These are phyloP conservation scores for Dujonia santamariae DNA, from an alignment of 1,139 yeast species.

Conservation along the genomic window DNA sequence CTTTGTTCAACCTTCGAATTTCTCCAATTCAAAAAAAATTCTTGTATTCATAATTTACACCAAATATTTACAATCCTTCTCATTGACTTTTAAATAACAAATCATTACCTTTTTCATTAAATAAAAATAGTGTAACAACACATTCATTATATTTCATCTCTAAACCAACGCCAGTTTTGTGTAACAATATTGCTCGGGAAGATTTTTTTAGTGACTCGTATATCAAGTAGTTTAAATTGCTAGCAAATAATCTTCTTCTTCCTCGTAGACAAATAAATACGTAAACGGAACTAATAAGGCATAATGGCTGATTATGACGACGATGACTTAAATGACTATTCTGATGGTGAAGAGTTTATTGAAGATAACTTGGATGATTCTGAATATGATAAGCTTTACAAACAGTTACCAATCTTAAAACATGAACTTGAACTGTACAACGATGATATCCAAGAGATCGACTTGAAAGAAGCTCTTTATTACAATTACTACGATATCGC, in stretches of 20 bases:
- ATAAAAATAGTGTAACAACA: background rate
- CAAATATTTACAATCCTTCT: too few species aligned
- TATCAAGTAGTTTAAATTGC: background rate
- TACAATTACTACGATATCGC: slow-evolving; percentile 57
- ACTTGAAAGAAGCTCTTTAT: slow-evolving; percentile 60
- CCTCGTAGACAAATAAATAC: background rate
- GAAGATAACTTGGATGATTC: slow-evolving; percentile 44
- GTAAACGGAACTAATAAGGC: background rate
- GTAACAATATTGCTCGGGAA: background rate
- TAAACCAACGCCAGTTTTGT: background rate
- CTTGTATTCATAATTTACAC: too few species aligned
- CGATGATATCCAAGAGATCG: slow-evolving; percentile 47
- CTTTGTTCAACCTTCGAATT: background rate
- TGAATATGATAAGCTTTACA: slow-evolving; percentile 49
- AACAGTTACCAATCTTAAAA: slow-evolving; percentile 39
- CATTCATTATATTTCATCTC: background rate
- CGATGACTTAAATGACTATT: slow-evolving; percentile 43
- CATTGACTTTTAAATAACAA: too few species aligned
- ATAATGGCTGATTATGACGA: slow-evolving; percentile 18
- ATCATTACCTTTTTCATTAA: too few species aligned
- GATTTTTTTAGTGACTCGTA: background rate
- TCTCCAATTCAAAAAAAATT: background rate
- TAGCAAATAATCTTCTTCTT: too few species aligned
- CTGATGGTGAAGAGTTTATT: slow-evolving; percentile 32
- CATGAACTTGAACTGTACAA: slow-evolving; percentile 32